Evolutionary conservation across 805 yeast species (phyloP).

Genomic region (Candida maris): DNA sequence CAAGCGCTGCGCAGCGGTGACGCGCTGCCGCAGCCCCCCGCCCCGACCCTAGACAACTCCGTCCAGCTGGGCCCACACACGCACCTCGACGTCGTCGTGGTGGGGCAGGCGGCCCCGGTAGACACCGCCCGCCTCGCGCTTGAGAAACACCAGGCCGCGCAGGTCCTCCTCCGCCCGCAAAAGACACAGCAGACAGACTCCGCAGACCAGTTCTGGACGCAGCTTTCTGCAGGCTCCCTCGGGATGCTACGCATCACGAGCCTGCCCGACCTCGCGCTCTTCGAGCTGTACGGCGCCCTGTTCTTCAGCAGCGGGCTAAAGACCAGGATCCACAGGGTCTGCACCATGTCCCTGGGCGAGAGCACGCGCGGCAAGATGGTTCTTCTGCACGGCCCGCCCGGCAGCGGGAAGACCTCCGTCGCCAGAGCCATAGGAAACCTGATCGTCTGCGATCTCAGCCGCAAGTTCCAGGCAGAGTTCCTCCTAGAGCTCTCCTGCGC

Average conservation of each 20-base stretch:
- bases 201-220: conserved; percentile 1
- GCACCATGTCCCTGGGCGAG: not conserved
- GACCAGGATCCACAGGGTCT: conserved; percentile 6
- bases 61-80: not conserved
- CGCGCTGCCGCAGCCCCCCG: not conserved
- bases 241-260: conserved; percentile 7
- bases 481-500: conserved; percentile 42
- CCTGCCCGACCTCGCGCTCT: conserved; percentile 8
- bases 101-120: not conserved
- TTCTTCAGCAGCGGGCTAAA: conserved; percentile 7
- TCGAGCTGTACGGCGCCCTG: conserved; percentile 7
- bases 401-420: conserved; percentile 44
- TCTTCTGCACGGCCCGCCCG: conserved; percentile 43
- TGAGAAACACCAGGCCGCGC: not conserved
- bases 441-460: conserved; percentile 8
- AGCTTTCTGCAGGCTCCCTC: conserved; percentile 3
- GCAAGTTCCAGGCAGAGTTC: conserved; percentile 21
- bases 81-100: not conserved
- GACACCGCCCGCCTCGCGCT: not conserved
- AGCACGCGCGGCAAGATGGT: conserved; percentile 11
- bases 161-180: not conserved
- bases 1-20: not conserved
- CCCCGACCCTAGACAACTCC: not conserved
- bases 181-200: not conserved
- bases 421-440: conserved; percentile 33